Evolutionary conservation across 1,284 basidiomycete species (phyloP), one percentile per base, ranked within the genome.

Genomic region (Takashimella koratensis): DNA sequence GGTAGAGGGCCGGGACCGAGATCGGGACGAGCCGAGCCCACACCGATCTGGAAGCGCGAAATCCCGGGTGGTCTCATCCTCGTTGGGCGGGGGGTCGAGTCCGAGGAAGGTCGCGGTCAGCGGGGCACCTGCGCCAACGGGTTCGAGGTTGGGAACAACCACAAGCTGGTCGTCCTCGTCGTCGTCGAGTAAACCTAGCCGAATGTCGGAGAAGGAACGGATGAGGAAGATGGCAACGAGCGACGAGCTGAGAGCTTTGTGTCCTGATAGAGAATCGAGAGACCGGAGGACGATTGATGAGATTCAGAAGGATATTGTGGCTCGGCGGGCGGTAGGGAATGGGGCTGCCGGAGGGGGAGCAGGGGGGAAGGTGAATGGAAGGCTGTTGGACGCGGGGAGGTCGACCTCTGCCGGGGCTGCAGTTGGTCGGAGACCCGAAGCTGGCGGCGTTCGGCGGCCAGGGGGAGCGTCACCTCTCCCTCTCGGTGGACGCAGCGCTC

Each of bases 201-300:
- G 30, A 16, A 36, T 36, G 30, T 36, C 30, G 16, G 30, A 36
- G 30, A 36, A 56, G 12, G 40, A 49, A 24, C 46, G 49, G 36
- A 47, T 65, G 43, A 63, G 60, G 36, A 59, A 56, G 58, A 50
- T 51, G 24, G 42, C 56, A 25, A 52, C 58, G 12, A 59, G 52
- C 5, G 56, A 51, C 1, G 59, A 54, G 11, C 40, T 74, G 51
- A 55, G 66, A 21, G 64, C 62, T 36, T 50, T 72, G 8, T 69
- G 68, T 53, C 66, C 68, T 4, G 70, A 72, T 57, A 55, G 70
- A 45, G 57, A 58, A 10, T 61, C 56, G 6, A 58, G 71, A 45
- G 71, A 74, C 56, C 47, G 59, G 21, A 61, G 71, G 47, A 66
- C 64, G 2, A 60, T 68, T 26, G 71, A 72, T 51, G 65, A 74